A percentile compares a stretch with the other conserved stretches of the same genome.
These are phyloP conservation scores for Cucumis melo DNA, from an alignment of 306 rosid species.

Conservation along the genomic window DNA sequence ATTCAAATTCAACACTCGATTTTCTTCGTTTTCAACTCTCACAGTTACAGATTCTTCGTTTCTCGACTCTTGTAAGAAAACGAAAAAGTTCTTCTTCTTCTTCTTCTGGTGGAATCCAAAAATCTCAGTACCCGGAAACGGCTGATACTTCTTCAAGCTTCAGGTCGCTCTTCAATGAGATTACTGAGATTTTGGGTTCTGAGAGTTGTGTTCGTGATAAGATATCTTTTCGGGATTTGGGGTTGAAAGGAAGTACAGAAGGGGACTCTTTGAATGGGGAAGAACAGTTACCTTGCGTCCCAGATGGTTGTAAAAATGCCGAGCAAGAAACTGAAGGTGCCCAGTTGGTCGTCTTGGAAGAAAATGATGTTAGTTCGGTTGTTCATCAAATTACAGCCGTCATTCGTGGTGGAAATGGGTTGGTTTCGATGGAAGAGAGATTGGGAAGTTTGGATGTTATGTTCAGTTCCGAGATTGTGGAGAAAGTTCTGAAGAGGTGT, in stretches of 20 bases:
- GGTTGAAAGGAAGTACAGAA: conserved; percentile 2
- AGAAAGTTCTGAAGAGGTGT: conserved; percentile 71
- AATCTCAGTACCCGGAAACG: conserved; percentile 4
- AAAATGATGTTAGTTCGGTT: conserved; percentile 32
- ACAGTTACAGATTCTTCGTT: conserved; percentile 1
- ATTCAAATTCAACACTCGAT: conserved; percentile 4
- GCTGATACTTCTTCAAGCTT: conserved; percentile 8
- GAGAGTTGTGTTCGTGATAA: conserved; percentile 15
- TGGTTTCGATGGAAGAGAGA: conserved; percentile 40
- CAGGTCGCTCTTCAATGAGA: conserved; percentile 37
- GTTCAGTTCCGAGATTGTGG: conserved; percentile 43
- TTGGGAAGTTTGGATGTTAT: conserved; percentile 28
- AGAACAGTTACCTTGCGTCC: conserved; percentile 8
- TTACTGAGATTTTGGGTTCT: conserved; percentile 53
- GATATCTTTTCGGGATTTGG: conserved; percentile 22
- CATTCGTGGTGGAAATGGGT: conserved; percentile 28
- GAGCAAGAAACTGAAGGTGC: conserved; percentile 17
- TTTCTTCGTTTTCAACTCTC: conserved; percentile 8
- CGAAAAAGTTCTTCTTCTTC: conserved; percentile 5
- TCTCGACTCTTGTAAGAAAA: conserved; percentile 14
- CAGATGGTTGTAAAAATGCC: conserved; percentile 40
- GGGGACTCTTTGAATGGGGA: not conserved
- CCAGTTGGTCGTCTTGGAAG: conserved; percentile 19
- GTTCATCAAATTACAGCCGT: conserved; percentile 40
- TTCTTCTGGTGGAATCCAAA: conserved; percentile 1